Percentiles rank a stretch among this genome's conserved stretches.
Evolutionary conservation across 2,329 filamentous ascomycete genomes (phyloP).

Genomic region (Tolypocladium endophyticum): DNA sequence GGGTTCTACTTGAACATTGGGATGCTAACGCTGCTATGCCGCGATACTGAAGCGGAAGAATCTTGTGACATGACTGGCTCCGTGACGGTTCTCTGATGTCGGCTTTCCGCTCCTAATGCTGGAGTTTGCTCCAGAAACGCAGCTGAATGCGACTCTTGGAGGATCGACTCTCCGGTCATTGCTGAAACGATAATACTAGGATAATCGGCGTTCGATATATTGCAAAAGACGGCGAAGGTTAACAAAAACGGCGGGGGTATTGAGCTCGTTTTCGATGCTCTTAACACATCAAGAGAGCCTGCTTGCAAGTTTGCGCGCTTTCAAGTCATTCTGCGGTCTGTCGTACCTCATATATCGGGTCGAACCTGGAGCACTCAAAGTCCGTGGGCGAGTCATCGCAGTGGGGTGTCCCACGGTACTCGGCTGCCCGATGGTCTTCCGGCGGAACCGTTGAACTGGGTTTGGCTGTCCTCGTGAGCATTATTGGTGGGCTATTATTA

Average conservation of each 20-base stretch:
- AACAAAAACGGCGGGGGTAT: neutral
- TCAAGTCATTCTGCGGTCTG: neutral
- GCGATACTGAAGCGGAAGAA: neutral
- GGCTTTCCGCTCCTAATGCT: neutral
- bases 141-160: neutral
- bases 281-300: too few relatives aligned
- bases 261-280: neutral
- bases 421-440: neutral
- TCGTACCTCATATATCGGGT: neutral
- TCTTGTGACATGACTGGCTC: neutral
- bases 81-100: neutral
- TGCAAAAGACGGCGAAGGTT: neutral
- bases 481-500: too few relatives aligned
- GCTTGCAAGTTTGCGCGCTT: neutral
- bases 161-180: neutral
- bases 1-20: neutral
- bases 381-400: too few relatives aligned
- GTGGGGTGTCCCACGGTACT: neutral
- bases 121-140: neutral
- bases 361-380: neutral
- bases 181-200: neutral
- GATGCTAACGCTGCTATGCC: neutral
- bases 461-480: too few relatives aligned
- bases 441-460: neutral
- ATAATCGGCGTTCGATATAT: neutral